Conservation (phyloP, 176 grass and related monocot genomes). For the Carex cristatella region DNA sequence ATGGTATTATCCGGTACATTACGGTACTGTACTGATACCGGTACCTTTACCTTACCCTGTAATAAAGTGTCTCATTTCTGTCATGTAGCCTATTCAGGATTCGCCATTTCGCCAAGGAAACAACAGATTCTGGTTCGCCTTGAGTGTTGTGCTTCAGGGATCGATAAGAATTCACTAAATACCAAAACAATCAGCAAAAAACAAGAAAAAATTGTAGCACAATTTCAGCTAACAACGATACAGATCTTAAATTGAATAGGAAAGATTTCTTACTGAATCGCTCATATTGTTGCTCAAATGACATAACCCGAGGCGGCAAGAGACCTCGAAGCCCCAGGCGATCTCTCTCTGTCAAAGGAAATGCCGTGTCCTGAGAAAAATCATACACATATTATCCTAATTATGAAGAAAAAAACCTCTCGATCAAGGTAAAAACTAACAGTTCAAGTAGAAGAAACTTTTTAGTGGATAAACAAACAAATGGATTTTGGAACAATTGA, state of each 20-base stretch:
- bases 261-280: constrained; percentile 66
- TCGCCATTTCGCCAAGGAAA: constrained; percentile 93
- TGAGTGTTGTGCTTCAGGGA: constrained; percentile 88
- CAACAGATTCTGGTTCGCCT: constrained; percentile 44
- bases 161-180: constrained; percentile 73
- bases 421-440: neutral
- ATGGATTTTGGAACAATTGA: constrained; percentile 10
- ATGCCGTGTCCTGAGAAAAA: constrained; percentile 72
- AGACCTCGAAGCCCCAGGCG: constrained; percentile 92
- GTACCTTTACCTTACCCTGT: constrained; percentile 63
- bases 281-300: constrained; percentile 92
- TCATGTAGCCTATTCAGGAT: constrained; percentile 97
- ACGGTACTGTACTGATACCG: constrained; percentile 3
- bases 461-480: neutral
- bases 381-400: neutral
- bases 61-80: constrained; percentile 93
- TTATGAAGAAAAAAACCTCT: neutral
- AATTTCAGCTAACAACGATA: neutral
- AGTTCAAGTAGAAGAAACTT: neutral
- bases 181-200: constrained; percentile 18
- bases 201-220: neutral
- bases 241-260: neutral
- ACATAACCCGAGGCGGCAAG: constrained; percentile 93
- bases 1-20: constrained; percentile 3
- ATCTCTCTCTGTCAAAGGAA: constrained; percentile 91